Percentiles rank a stretch among this genome's conserved stretches.
Conservation (phyloP, 331 rosid species). For the Arachis monticola region DNA sequence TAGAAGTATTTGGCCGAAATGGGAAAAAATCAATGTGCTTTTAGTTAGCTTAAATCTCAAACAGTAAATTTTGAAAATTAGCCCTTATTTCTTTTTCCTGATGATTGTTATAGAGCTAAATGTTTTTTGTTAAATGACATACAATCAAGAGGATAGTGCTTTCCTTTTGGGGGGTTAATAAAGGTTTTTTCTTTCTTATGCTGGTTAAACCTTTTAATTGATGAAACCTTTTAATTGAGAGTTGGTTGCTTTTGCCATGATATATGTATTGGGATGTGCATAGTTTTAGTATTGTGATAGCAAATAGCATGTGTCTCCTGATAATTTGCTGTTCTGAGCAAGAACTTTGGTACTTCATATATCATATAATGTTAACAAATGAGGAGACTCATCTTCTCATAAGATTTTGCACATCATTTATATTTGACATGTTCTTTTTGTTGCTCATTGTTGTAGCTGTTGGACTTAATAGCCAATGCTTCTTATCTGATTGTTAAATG, state of each 20-base stretch:
- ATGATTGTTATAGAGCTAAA: not conserved
- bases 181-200: conserved; percentile 6
- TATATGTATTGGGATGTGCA: not conserved
- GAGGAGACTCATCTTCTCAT: not conserved
- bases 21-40: not conserved
- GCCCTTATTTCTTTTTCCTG: not conserved
- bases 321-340: not conserved
- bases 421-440: not conserved
- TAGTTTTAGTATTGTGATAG: conserved; percentile 10
- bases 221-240: not conserved
- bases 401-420: not conserved
- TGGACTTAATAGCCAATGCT: conserved; percentile 14
- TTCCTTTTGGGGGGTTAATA: not conserved
- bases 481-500: conserved; percentile 38
- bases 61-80: not conserved
- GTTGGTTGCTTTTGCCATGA: not conserved
- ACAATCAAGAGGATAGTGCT: not conserved
- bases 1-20: too few relatives aligned
- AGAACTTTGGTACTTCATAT: conserved; percentile 9
- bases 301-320: conserved; percentile 13
- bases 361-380: conserved; percentile 17
- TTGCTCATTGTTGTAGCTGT: conserved; percentile 26
- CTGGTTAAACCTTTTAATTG: not conserved
- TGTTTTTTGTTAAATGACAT: not conserved
- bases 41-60: not conserved